Evolutionary conservation across 1,284 basidiomycete species (phyloP).

Genomic region (Fomitopsis schrenkii): DNA sequence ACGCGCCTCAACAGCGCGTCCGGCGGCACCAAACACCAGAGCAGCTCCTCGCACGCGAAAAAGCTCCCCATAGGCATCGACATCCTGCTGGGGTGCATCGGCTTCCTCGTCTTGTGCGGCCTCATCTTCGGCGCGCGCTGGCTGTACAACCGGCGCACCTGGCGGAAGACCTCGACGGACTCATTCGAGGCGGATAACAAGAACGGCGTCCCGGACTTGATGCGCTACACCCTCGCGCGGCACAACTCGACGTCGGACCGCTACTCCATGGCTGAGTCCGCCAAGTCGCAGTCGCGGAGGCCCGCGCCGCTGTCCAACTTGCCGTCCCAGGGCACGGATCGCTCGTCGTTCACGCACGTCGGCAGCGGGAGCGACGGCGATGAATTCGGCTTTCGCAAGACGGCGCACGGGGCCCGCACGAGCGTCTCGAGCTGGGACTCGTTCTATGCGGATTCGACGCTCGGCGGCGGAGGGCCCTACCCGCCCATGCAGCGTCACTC

Average conservation of each 20-base stretch:
- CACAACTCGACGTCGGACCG: slow-evolving; percentile 18
- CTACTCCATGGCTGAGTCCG: slow-evolving; percentile 26
- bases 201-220: slow-evolving; percentile 14
- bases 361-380: slow-evolving; percentile 17
- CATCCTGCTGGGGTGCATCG: slow-evolving; percentile 51
- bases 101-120: slow-evolving; percentile 53
- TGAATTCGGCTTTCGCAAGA: slow-evolving; percentile 22
- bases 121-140: slow-evolving; percentile 51
- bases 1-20: background rate
- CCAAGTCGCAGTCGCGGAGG: slow-evolving; percentile 14
- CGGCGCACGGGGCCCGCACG: slow-evolving; percentile 1
- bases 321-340: slow-evolving; percentile 31
- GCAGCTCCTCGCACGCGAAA: slow-evolving; percentile 19
- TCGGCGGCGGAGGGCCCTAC: no score
- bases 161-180: slow-evolving; percentile 7
- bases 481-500: no score
- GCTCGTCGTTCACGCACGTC: slow-evolving; percentile 31
- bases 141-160: slow-evolving; percentile 39
- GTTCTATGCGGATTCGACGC: slow-evolving; percentile 15
- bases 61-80: slow-evolving; percentile 53
- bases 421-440: slow-evolving; percentile 10
- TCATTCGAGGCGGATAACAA: slow-evolving; percentile 17
- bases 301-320: slow-evolving; percentile 3
- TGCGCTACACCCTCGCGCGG: slow-evolving; percentile 26
- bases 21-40: background rate